Conservation (phyloP, 1,139 yeast species). For the Kurtzmaniella quercitrusa region DNA sequence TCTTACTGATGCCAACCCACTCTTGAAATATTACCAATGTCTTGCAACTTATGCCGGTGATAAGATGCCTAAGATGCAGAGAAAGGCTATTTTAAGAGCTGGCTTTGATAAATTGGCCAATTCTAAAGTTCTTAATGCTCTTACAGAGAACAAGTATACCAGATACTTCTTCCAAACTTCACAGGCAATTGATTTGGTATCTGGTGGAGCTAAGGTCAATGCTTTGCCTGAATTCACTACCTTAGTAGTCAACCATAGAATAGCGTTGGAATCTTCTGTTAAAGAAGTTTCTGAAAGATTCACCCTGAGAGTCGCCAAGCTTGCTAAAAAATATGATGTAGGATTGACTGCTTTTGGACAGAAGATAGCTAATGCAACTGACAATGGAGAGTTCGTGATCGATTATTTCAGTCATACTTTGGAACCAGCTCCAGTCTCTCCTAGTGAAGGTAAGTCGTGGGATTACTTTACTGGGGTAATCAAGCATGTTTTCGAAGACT, state of each 20-base stretch:
- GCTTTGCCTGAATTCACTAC: slow-evolving; percentile 37
- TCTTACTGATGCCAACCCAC: slow-evolving; percentile 32
- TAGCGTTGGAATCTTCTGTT: slow-evolving; percentile 26
- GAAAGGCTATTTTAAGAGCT: slow-evolving; percentile 29
- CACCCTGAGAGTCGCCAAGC: slow-evolving; percentile 17
- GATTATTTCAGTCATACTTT: slow-evolving; percentile 13
- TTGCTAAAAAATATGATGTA: slow-evolving; percentile 28
- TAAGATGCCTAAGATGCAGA: slow-evolving; percentile 17
- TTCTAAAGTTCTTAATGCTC: slow-evolving; percentile 18
- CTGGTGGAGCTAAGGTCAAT: slow-evolving; percentile 38
- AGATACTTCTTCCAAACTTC: slow-evolving; percentile 31
- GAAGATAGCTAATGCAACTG: slow-evolving; percentile 15
- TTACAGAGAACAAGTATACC: slow-evolving; percentile 14
- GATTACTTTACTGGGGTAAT: slow-evolving; percentile 37
- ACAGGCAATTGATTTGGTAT: slow-evolving; percentile 33
- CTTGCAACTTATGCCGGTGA: slow-evolving; percentile 28
- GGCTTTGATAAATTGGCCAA: slow-evolving; percentile 31
- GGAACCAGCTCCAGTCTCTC: slow-evolving; percentile 37
- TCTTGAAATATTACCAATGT: slow-evolving; percentile 31
- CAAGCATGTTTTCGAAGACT: slow-evolving; percentile 42
- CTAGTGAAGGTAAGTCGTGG: slow-evolving; percentile 36
- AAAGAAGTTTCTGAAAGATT: slow-evolving; percentile 21
- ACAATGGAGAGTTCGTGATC: slow-evolving; percentile 24
- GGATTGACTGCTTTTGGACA: slow-evolving; percentile 21
- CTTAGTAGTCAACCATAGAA: slow-evolving; percentile 31